A percentile compares a stretch with the other conserved stretches of the same genome.
Conservation (phyloP, 371 early-diverging fungal genomes). For the Rhizopus delemar region DNA sequence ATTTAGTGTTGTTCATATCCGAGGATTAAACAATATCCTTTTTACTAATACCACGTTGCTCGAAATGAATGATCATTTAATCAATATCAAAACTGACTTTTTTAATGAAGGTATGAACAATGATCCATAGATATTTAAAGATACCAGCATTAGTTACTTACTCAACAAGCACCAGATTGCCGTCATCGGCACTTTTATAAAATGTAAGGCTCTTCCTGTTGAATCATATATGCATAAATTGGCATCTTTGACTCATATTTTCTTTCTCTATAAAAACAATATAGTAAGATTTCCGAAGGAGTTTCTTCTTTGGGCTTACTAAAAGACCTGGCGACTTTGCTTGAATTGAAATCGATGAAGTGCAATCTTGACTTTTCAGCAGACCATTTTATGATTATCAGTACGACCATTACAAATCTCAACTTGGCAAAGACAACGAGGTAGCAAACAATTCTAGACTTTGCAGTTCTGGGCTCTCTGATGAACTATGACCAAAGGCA, state of each 20-base stretch:
- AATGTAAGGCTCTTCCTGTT: conserved; percentile 9
- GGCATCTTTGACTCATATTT: conserved; percentile 19
- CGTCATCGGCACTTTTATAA: conserved; percentile 4
- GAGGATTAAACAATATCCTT: neutral
- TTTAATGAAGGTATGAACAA: conserved; percentile 20
- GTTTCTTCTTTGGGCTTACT: conserved; percentile 24
- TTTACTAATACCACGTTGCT: conserved; percentile 16
- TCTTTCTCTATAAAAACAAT: conserved; percentile 19
- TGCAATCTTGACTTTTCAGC: conserved; percentile 4
- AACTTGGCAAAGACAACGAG: conserved; percentile 5
- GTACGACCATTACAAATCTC: conserved; percentile 4
- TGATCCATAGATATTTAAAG: conserved; percentile 19
- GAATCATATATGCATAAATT: conserved; percentile 16
- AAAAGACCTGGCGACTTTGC: conserved; percentile 17
- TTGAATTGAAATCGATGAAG: conserved; percentile 12
- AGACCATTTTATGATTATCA: conserved; percentile 7
- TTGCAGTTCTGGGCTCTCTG: conserved; percentile 19
- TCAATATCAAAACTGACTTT: conserved; percentile 21
- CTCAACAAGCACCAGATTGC: conserved; percentile 7
- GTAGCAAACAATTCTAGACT: conserved; percentile 11
- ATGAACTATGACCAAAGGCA: conserved; percentile 22
- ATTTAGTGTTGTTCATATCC: conserved; percentile 23
- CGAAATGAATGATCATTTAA: conserved; percentile 22
- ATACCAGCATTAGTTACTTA: conserved; percentile 12
- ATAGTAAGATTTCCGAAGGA: conserved; percentile 21